Percentiles rank a stretch among this genome's conserved stretches.
Evolutionary conservation across 2,329 filamentous ascomycete genomes (phyloP).

Genomic region (Triangularia verruculosa): DNA sequence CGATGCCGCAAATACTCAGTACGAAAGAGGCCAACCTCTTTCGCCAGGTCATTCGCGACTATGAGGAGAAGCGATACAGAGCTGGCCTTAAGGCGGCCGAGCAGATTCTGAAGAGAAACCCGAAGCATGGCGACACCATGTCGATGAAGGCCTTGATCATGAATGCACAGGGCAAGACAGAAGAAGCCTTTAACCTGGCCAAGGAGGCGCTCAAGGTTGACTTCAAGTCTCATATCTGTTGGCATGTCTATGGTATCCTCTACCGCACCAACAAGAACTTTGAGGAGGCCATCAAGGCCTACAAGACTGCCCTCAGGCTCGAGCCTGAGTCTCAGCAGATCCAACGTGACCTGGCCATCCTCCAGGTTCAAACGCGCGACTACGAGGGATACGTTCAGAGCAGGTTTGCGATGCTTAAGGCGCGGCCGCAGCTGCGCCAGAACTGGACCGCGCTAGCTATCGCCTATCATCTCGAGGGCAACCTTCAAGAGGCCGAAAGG

Average conservation of each 20-base stretch:
- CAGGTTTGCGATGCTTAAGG: slow-evolving; percentile 81
- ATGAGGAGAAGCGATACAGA: slow-evolving; percentile 99
- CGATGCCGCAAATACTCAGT: slow-evolving; percentile 70
- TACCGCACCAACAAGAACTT: slow-evolving; percentile 96
- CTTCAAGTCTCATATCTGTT: slow-evolving; percentile 99
- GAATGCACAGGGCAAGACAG: slow-evolving; percentile 85
- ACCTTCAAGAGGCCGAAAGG: slow-evolving; percentile 81
- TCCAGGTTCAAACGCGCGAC: slow-evolving; percentile 96
- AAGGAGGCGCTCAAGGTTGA: slow-evolving; percentile 91
- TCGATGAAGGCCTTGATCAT: slow-evolving; percentile 99
- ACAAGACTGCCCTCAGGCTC: slow-evolving; percentile 89
- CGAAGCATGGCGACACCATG: slow-evolving; percentile 95
- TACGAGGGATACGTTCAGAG: slow-evolving; percentile 92
- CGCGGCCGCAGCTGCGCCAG: slow-evolving; percentile 75
- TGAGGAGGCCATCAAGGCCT: slow-evolving; percentile 98
- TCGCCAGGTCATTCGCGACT: slow-evolving; percentile 88
- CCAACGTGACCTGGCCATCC: slow-evolving; percentile 84
- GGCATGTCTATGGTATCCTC: slow-evolving; percentile 96
- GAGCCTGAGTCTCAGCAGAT: slow-evolving; percentile 96
- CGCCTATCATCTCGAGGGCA: slow-evolving; percentile 85
- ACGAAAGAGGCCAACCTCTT: slow-evolving; percentile 95
- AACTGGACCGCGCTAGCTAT: slow-evolving; percentile 98
- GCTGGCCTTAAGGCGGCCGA: slow-evolving; percentile 89
- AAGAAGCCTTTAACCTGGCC: slow-evolving; percentile 90
- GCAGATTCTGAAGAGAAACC: slow-evolving; percentile 90